A percentile compares a stretch with the other conserved stretches of the same genome.
These are phyloP conservation scores for Trypanosoma melophagium DNA, from an alignment of 208 protist genomes.

Conservation along the genomic window DNA sequence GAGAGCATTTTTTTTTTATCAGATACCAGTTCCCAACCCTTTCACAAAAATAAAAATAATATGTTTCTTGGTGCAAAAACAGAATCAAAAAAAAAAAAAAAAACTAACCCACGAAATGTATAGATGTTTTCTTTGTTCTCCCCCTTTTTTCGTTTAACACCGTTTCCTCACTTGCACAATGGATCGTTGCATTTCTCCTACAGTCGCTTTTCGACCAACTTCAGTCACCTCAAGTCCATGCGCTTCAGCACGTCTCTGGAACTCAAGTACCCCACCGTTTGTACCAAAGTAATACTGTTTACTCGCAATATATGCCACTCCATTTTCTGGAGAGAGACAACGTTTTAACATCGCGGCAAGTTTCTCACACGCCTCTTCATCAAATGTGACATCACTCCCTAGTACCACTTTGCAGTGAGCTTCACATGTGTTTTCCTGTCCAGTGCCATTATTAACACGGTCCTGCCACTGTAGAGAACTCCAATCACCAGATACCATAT, in stretches of 20 bases:
- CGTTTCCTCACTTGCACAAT: constrained; percentile 48
- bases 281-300: constrained; percentile 92
- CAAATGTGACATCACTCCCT: constrained; percentile 87
- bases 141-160: no score
- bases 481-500: constrained; percentile 83
- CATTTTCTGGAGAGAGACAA: constrained; percentile 45
- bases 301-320: constrained; percentile 69
- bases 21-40: no score
- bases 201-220: constrained; percentile 40
- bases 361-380: constrained; percentile 76
- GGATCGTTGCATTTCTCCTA: constrained; percentile 65
- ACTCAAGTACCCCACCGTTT: constrained; percentile 69
- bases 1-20: no score
- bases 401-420: constrained; percentile 55
- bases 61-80: no score
- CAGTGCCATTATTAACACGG: neutral
- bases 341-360: constrained; percentile 59
- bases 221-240: constrained; percentile 40
- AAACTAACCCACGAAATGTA: no score
- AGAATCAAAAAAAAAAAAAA: no score
- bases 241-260: constrained; percentile 32
- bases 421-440: neutral
- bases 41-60: no score
- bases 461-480: constrained; percentile 43
- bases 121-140: no score